Evolutionary conservation across 2,329 filamentous ascomycete species (phyloP), one percentile per base, ranked within the genome.

Genomic region (Aureobasidium sp.): DNA sequence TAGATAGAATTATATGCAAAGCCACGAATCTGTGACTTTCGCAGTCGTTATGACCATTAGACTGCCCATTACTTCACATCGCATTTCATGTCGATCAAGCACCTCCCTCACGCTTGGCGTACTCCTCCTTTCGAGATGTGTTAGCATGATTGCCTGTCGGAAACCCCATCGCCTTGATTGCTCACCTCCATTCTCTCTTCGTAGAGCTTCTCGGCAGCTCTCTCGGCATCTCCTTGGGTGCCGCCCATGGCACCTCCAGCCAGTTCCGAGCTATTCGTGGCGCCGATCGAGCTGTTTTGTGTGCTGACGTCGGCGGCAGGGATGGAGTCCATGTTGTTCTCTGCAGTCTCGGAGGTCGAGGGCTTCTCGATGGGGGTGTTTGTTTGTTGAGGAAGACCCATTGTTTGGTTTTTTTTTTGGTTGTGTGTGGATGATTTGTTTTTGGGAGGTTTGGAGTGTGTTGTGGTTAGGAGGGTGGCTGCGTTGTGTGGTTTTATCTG

Each of bases 321-420:
- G 17, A 25, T 31, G 27, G 55, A 37, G 35, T 37, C 33, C 7
- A 31, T 29, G 10, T 7, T 29, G 9, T 15, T 21, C 15, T 57
- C 55, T 13, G 45, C 42, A 3, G 58, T 60, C 58, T 60, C 58
- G 17, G 58, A 60, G 19, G 58, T 60, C 37, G 58, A 60, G 10
- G 58, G 47, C 40, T 60, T 60, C n/a, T 60, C 58, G 23, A 46
- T 38, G 11, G 58, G 47, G 9, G 58, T 53, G 27, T 38, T 53
- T 49, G 58, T 60, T 60, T 60, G 58, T 46, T 60, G 58, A 37
- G 58, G 58, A 3, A 60, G 58, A 46, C 58, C 58, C 58, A 60
- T 60, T 23, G 9, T 54, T 53, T 31, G 23, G 8, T 42, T n/a
- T 27, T 17, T 49, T 9, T 38, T 35, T 27, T 46, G 13, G 1